phyloP scores from a whole-genome alignment of 2,329 filamentous ascomycete genomes.

The Rhynchosporium graminicola region DNA sequence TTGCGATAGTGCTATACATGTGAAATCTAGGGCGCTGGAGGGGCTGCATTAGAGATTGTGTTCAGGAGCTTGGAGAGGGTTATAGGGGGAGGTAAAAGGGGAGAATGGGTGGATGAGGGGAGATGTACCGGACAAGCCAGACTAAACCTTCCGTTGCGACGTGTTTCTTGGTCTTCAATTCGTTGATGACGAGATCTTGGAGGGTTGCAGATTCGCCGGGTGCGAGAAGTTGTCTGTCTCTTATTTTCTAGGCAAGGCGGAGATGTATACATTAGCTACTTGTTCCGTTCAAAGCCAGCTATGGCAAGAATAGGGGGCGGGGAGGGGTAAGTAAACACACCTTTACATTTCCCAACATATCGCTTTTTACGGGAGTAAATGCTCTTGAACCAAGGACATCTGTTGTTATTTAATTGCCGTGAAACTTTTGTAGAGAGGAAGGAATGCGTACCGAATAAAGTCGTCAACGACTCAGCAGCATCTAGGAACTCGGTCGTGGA shows the following conservation, averaged over 20 bases:
- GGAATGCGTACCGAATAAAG: constrained; percentile 71
- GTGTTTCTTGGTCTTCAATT: constrained; percentile 89
- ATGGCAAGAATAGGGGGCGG: neutral
- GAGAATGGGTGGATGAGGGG: constrained; percentile 29
- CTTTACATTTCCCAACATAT: constrained; percentile 90
- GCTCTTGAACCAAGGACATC: constrained; percentile 69
- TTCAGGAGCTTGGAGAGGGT: constrained; percentile 1
- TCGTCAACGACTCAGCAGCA: constrained; percentile 82
- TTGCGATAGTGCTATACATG: constrained; percentile 75
- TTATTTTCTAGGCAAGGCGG: constrained; percentile 71
- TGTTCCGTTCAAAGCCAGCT: neutral
- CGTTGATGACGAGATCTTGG: constrained; percentile 81
- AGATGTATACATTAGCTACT: constrained; percentile 12
- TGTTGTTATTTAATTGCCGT: constrained; percentile 36
- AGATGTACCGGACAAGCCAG: constrained; percentile 78
- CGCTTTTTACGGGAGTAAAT: constrained; percentile 87
- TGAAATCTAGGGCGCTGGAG: constrained; percentile 87
- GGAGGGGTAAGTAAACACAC: constrained; percentile 47
- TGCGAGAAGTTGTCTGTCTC: constrained; percentile 75
- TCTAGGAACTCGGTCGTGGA: constrained; percentile 86
- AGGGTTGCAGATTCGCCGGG: constrained; percentile 79
- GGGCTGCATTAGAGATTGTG: neutral
- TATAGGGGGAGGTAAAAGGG: constrained; percentile 16
- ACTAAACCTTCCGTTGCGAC: constrained; percentile 84
- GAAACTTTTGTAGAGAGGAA: neutral